Percentiles rank a stretch among this genome's conserved stretches.
Conservation (phyloP, 768 basidiomycete genomes). For the Cystofilobasidium bisporidii region DNA sequence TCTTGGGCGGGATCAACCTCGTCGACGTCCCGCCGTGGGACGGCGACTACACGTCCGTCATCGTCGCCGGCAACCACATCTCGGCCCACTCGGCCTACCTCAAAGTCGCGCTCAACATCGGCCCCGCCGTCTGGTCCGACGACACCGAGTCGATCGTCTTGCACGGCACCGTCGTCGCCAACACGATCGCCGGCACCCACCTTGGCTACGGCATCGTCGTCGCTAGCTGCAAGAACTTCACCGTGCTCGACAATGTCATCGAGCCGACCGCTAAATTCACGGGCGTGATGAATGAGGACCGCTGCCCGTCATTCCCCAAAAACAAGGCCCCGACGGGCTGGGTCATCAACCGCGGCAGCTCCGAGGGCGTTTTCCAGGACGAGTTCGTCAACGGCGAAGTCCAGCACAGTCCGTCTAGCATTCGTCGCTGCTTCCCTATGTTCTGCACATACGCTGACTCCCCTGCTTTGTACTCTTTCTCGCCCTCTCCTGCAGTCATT, state of each 20-base stretch:
- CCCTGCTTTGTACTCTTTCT: neutral
- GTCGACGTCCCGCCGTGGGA: slow-evolving; percentile 41
- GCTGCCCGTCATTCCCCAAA: slow-evolving; percentile 38
- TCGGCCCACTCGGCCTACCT: slow-evolving; percentile 37
- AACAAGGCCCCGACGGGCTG: slow-evolving; percentile 38
- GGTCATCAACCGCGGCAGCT: slow-evolving; percentile 38
- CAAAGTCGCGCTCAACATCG: slow-evolving; percentile 40
- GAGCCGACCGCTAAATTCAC: slow-evolving; percentile 34
- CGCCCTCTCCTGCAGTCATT: slow-evolving; percentile 34
- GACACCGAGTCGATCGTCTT: slow-evolving; percentile 38
- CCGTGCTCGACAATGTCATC: slow-evolving; percentile 35
- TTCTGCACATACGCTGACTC: neutral
- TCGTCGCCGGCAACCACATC: slow-evolving; percentile 38
- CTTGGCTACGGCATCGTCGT: slow-evolving; percentile 41
- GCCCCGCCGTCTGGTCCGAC: slow-evolving; percentile 40
- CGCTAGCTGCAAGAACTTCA: slow-evolving; percentile 37
- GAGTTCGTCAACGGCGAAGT: slow-evolving; percentile 42
- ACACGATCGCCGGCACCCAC: slow-evolving; percentile 36
- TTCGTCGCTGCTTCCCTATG: neutral
- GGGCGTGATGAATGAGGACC: slow-evolving; percentile 32
- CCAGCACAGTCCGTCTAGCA: slow-evolving; percentile 37
- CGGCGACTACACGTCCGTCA: slow-evolving; percentile 38
- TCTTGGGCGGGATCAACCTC: slow-evolving; percentile 41
- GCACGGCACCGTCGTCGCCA: slow-evolving; percentile 37
- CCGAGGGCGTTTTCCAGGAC: slow-evolving; percentile 37